Evolutionary conservation across 805 yeast genomes (phyloP), one percentile per base, ranked within the genome.

Genomic region (Kodamaea restingae): DNA sequence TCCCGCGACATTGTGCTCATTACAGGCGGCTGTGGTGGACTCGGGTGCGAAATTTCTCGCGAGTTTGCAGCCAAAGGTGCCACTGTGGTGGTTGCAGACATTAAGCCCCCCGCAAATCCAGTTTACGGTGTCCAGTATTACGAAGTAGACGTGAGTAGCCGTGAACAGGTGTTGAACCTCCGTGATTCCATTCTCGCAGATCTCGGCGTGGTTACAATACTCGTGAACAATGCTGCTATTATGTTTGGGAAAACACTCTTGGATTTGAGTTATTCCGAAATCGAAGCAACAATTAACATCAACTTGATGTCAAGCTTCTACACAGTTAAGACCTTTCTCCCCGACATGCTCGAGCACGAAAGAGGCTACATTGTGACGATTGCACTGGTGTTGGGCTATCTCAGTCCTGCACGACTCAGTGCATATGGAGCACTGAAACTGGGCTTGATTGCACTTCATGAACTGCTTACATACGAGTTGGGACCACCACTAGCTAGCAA

Each of bases 361-460:
- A 64, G 91, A 32, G 96, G 97, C 0, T 84, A 80, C 55, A 71
- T 91, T 15, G 79, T 90, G 22, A 85, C 88, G 2, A 68, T 91
- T 28, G 87, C 95, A 0, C 87, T 96, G 0, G 88, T 86, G 0
- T 65, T 91, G 39, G 97, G 96, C 0, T 80, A 82, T 46, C 72
- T 85, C 69, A 74, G 93, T 0, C 97, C 97, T 0, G 90, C 95
- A 7, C 69, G 83, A 15, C 67, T 87, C 41, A 81, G 81, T 32
- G 84, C 84, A 0, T 91, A 91, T 54, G 96, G 96, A 0, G 96
- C 97, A 0, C 76, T 95, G 11, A 91, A 91, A 56, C 81, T 95
- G 0, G 97, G 95, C 0, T 60, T 87, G 20, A 77, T 91, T 38
- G 88, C 91, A 0, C 62, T 88, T 30, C 97, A 90, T 56, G 95